Base-by-base conservation (phyloP, 2,329 filamentous ascomycete species). In the Hysterium pulicare region DNA sequence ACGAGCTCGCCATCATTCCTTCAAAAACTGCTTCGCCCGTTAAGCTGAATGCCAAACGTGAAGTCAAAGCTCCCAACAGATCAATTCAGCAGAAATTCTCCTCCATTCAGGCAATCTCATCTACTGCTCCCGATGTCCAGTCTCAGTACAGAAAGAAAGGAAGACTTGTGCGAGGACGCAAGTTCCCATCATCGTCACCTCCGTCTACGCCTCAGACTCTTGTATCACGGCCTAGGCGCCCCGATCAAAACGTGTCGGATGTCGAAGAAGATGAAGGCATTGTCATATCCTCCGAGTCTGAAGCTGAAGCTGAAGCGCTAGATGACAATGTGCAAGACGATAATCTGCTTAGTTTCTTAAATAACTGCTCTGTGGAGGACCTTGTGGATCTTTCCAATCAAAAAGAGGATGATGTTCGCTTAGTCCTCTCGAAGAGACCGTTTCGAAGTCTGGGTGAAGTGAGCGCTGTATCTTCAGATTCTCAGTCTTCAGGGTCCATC, bases 381-480 rank as follows among this genome's bases (percentile, higher is more conserved):
- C 78, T 98, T 32, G 81, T 86, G 2, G 90, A 95, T 53, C 83
- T 96, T 47, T 88, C 88, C 0, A 83, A 83, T 23, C 82, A 86
- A 46, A 83, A 85, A 26, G 78, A 85, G 51, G 79, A 83, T 5
- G 76, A 83, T 35, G 83, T 90, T 1, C 75, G 83, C 33, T 68
- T 81, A 11, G 77, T 97, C 42, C 71, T 95, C 9, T 78, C 80
- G 1, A 77, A 86, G 47, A 82, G 88, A 8, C 91, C 91, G 0
- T 97, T 95, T 61, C 63, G 62, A 3, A 75, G 70, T 33, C 68
- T 96, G 5, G 74, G 79, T 10, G 77, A 81, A 13, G 82, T 91
- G 6, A 78, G 83, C 38, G 74, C 72, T 8, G 80, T 95, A 17
- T 79, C 81, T 16, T 46, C 65, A 5, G 61, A 62, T 38, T 34